Percentiles rank a stretch among this genome's conserved stretches.
phyloP scores from a whole-genome alignment of 148 eudicot species.

The Rhododendron griersonianum region DNA sequence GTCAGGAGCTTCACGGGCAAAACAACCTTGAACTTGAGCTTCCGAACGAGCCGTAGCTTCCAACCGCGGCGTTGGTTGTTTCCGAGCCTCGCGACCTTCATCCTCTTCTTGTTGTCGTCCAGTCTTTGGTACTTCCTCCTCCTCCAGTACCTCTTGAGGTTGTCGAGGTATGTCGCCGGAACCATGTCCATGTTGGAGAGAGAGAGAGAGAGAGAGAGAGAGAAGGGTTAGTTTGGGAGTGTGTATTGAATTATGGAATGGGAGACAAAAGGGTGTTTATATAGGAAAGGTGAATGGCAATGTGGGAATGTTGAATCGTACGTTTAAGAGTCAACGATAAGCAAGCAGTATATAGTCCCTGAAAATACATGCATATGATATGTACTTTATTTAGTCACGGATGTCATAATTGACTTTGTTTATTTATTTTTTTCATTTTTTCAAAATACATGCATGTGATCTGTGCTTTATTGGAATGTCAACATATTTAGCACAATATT shows the following conservation, averaged over 20 bases:
- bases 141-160: conserved; percentile 20
- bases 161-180: not conserved
- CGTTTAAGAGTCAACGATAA: not conserved
- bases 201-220: not conserved
- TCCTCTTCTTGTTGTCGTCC: not conserved
- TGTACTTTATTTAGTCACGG: too few relatives aligned
- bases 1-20: conserved; percentile 7
- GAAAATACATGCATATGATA: too few relatives aligned
- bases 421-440: too few relatives aligned
- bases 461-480: too few relatives aligned
- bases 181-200: not conserved
- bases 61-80: not conserved
- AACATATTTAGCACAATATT: too few relatives aligned
- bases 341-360: too few relatives aligned
- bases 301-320: not conserved
- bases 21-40: conserved; percentile 1
- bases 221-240: not conserved
- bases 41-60: not conserved
- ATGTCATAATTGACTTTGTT: too few relatives aligned
- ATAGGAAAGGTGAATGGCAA: not conserved
- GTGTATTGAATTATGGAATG: not conserved
- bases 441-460: too few relatives aligned
- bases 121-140: conserved; percentile 21
- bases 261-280: not conserved
- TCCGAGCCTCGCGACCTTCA: conserved; percentile 17